These are phyloP conservation scores for Diaporthe capsici DNA, from an alignment of 2,329 filamentous ascomycete species.

Conservation along the genomic window DNA sequence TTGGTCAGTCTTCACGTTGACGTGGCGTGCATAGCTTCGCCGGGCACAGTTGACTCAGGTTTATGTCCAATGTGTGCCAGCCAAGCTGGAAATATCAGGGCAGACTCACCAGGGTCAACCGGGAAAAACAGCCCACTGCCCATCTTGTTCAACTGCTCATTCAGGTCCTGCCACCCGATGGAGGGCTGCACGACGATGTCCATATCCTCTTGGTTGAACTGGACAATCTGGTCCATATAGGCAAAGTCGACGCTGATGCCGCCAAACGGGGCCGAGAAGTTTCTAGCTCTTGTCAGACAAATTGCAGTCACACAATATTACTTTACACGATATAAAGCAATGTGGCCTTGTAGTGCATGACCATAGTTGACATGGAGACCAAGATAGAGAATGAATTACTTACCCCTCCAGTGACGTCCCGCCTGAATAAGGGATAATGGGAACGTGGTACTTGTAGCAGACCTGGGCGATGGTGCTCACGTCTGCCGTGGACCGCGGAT, in stretches of 20 bases:
- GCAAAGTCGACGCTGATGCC: constrained; percentile 92
- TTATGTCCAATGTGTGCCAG: not conserved
- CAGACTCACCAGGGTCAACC: constrained; percentile 80
- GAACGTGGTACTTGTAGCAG: constrained; percentile 84
- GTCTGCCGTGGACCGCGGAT: constrained; percentile 72
- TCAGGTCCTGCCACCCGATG: constrained; percentile 92
- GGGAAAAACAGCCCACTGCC: constrained; percentile 89
- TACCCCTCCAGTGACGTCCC: constrained; percentile 85
- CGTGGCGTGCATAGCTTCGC: not conserved
- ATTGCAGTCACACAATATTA: too few species aligned
- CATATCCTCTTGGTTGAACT: constrained; percentile 89
- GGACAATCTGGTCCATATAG: constrained; percentile 86
- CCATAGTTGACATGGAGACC: not conserved
- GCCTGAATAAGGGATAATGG: constrained; percentile 89
- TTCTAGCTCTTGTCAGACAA: constrained; percentile 51
- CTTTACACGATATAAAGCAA: too few species aligned
- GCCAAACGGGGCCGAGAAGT: constrained; percentile 89
- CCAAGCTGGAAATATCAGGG: not conserved
- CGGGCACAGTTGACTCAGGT: not conserved
- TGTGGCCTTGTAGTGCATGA: not conserved
- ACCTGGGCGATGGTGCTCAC: constrained; percentile 74
- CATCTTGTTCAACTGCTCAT: constrained; percentile 77
- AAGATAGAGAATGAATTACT: not conserved
- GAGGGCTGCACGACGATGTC: constrained; percentile 93
- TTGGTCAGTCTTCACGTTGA: not conserved